Evolutionary conservation across 2,329 filamentous ascomycete genomes (phyloP).

Genomic region (Rhinocladiella mackenziei): DNA sequence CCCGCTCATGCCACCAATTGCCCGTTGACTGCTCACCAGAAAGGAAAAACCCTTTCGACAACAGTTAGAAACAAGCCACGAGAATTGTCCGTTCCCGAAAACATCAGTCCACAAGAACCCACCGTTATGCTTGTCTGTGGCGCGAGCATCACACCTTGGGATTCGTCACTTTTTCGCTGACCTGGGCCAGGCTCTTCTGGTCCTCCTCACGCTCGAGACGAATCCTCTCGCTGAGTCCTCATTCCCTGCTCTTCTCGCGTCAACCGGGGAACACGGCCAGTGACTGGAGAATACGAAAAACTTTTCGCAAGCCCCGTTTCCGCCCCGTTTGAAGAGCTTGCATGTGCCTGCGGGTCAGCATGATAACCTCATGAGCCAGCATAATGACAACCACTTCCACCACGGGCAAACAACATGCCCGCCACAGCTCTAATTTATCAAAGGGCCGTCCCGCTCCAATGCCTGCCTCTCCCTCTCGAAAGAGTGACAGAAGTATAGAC

Average conservation of each 20-base stretch:
- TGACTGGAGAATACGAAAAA: slow-evolving; percentile 3
- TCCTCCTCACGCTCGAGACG: too few relatives aligned
- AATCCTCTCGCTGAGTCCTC: too few relatives aligned
- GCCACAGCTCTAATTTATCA: slow-evolving; percentile 19
- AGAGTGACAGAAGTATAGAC: slow-evolving; percentile 18
- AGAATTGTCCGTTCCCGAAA: too few relatives aligned
- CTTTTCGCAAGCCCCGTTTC: neutral
- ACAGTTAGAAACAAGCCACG: too few relatives aligned
- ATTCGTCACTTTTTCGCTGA: neutral
- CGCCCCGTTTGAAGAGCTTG: slow-evolving; percentile 1
- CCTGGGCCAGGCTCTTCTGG: neutral
- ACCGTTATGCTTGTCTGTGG: too few relatives aligned
- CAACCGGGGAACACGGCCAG: slow-evolving; percentile 7
- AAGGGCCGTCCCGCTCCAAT: slow-evolving; percentile 15
- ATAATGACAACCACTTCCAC: slow-evolving; percentile 21
- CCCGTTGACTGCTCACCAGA: neutral
- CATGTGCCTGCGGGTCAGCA: slow-evolving; percentile 17
- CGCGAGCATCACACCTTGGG: neutral
- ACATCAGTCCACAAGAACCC: too few relatives aligned
- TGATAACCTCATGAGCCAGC: slow-evolving; percentile 17
- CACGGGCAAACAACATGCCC: slow-evolving; percentile 20
- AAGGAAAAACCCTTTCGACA: too few relatives aligned
- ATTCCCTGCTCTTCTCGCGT: slow-evolving; percentile 14
- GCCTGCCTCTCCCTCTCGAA: slow-evolving; percentile 18
- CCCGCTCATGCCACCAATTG: neutral